phyloP scores from a whole-genome alignment of 75 land plant genomes.

The Larix kaempferi region DNA sequence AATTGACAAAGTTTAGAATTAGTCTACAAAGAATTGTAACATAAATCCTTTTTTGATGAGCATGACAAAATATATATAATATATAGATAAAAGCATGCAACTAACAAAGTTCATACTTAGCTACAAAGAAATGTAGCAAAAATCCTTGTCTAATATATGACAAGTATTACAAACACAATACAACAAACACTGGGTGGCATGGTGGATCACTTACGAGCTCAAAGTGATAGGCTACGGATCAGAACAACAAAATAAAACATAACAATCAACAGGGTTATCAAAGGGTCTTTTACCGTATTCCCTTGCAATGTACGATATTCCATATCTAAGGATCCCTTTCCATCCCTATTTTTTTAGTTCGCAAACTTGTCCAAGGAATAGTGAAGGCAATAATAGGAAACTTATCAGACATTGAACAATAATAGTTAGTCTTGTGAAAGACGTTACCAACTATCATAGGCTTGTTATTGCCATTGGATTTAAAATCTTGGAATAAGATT shows the following conservation, averaged over 20 bases:
- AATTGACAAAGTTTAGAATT: background rate
- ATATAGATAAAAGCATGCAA: too few relatives aligned
- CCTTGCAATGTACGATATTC: background rate
- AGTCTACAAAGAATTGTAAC: background rate
- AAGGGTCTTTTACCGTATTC: background rate
- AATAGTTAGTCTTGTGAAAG: background rate
- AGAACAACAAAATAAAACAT: background rate
- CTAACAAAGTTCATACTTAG: background rate
- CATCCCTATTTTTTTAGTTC: background rate
- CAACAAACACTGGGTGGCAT: background rate
- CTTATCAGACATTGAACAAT: background rate
- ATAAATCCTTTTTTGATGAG: background rate
- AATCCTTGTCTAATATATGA: background rate
- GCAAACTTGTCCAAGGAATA: background rate
- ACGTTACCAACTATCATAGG: background rate
- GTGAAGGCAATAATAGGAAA: background rate
- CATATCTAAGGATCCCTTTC: background rate
- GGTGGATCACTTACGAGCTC: background rate
- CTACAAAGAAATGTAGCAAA: background rate
- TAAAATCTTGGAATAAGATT: too few relatives aligned
- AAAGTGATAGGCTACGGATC: background rate
- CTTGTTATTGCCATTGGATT: too few relatives aligned
- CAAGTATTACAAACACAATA: background rate
- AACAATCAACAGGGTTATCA: background rate
- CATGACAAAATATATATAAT: too few relatives aligned